phyloP scores from a whole-genome alignment of 1,139 yeast species.

The Kluyveromyces sp. region DNA sequence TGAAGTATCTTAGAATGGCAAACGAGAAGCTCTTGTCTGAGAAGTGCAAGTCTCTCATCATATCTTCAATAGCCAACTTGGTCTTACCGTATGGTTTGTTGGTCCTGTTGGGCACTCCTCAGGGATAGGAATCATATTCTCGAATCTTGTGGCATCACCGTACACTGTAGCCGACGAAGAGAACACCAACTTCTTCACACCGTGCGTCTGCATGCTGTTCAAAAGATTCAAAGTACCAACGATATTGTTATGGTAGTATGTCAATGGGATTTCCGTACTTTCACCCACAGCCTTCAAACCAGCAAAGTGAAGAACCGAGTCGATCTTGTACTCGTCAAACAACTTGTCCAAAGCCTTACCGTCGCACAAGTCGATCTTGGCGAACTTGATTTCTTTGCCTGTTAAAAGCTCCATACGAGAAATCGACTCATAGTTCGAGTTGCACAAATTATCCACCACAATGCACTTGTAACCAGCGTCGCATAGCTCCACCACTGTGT shows the following conservation, averaged over 20 bases:
- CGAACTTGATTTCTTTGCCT: slow-evolving; percentile 41
- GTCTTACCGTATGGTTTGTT: slow-evolving; percentile 70
- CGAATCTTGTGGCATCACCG: slow-evolving; percentile 73
- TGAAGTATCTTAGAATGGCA: slow-evolving; percentile 68
- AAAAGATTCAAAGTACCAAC: slow-evolving; percentile 56
- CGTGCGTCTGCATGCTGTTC: slow-evolving; percentile 41
- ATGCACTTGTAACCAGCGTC: slow-evolving; percentile 62
- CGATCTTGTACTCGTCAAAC: slow-evolving; percentile 43
- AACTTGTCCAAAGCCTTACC: slow-evolving; percentile 40
- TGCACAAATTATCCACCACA: slow-evolving; percentile 61
- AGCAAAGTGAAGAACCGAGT: slow-evolving; percentile 74
- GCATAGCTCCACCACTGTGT: slow-evolving; percentile 61
- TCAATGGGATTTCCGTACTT: slow-evolving; percentile 63
- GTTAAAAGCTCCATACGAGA: slow-evolving; percentile 55
- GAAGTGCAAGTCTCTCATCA: slow-evolving; percentile 49
- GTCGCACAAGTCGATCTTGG: slow-evolving; percentile 53
- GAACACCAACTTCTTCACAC: slow-evolving; percentile 59
- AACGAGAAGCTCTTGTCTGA: slow-evolving; percentile 37
- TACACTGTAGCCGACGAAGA: slow-evolving; percentile 80
- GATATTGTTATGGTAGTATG: slow-evolving; percentile 64
- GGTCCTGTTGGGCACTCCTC: slow-evolving; percentile 74
- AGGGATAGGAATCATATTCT: slow-evolving; percentile 71
- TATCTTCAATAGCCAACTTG: slow-evolving; percentile 56
- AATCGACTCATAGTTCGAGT: slow-evolving; percentile 63
- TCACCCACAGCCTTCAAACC: slow-evolving; percentile 84